Conservation (phyloP, 2,329 filamentous ascomycete genomes). For the Coccinonectria pachysandricola region DNA sequence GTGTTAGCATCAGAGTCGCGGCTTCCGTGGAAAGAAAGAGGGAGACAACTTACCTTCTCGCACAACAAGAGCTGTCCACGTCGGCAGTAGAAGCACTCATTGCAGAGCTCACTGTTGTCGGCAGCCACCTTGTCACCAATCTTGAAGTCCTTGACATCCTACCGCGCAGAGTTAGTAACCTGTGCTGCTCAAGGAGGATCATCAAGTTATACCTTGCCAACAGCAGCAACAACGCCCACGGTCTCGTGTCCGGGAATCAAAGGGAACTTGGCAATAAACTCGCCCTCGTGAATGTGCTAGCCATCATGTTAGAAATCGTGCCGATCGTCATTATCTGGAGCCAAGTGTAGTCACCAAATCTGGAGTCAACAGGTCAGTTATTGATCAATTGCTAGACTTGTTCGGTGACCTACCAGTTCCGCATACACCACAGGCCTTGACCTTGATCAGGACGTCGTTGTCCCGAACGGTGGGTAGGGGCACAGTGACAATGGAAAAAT, state of each 20-base stretch:
- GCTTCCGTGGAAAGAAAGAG: neutral
- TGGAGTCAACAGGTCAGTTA: constrained; percentile 16
- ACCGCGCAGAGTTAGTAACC: too few relatives aligned
- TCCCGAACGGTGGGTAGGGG: constrained; percentile 51
- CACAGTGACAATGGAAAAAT: constrained; percentile 50
- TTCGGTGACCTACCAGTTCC: constrained; percentile 36
- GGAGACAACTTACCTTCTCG: constrained; percentile 37
- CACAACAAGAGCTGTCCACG: constrained; percentile 58
- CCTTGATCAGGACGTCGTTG: constrained; percentile 53
- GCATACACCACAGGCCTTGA: constrained; percentile 57
- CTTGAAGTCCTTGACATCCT: constrained; percentile 48
- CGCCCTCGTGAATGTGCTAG: constrained; percentile 56
- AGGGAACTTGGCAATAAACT: constrained; percentile 55
- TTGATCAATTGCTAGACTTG: neutral
- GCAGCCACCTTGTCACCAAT: constrained; percentile 55
- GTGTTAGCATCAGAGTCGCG: constrained; percentile 4
- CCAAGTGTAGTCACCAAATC: constrained; percentile 24
- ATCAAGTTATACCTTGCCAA: constrained; percentile 39
- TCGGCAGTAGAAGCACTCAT: constrained; percentile 64
- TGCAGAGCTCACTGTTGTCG: constrained; percentile 57
- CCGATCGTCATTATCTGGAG: too few relatives aligned
- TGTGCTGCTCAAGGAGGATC: too few relatives aligned
- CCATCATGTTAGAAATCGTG: too few relatives aligned
- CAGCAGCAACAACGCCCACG: constrained; percentile 51
- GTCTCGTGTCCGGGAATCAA: constrained; percentile 61